A percentile compares a stretch with the other conserved stretches of the same genome.
Evolutionary conservation across 768 basidiomycete species (phyloP).

Genomic region (Amanita subjunquillea): DNA sequence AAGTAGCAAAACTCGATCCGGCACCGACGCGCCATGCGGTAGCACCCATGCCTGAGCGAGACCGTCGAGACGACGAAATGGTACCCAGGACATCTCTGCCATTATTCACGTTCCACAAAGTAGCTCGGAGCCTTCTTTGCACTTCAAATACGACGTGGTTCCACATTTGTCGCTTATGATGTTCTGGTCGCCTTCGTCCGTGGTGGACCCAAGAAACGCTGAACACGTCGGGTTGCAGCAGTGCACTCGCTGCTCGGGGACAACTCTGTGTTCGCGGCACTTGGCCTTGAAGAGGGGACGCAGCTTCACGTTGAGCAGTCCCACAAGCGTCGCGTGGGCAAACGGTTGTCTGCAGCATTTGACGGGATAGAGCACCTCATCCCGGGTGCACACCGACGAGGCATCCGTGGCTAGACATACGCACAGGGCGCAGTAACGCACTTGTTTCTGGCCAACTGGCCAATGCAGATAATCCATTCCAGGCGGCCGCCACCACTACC

Average conservation of each 20-base stretch:
- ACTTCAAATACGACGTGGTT: constrained; percentile 12
- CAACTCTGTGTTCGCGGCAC: constrained; percentile 9
- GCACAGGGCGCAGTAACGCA: constrained; percentile 8
- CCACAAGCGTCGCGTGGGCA: background rate
- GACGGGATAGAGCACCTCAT: constrained; percentile 13
- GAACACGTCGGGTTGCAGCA: constrained; percentile 12
- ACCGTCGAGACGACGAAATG: no score
- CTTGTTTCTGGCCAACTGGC: constrained; percentile 2
- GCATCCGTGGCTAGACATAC: constrained; percentile 12
- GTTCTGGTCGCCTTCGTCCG: background rate
- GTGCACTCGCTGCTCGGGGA: constrained; percentile 11
- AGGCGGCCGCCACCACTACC: background rate
- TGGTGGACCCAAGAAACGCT: background rate
- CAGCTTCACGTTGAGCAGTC: constrained; percentile 3
- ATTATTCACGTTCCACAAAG: no score
- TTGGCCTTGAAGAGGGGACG: constrained; percentile 9
- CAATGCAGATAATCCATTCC: constrained; percentile 12
- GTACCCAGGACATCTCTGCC: no score
- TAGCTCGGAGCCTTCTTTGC: constrained; percentile 38
- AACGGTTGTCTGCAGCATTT: constrained; percentile 14
- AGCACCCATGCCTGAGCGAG: no score
- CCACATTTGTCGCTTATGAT: background rate
- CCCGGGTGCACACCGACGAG: constrained; percentile 9
- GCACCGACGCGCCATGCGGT: no score
- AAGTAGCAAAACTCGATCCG: no score